Evolutionary conservation across 345 rosid genomes (phyloP).

Genomic region (Pistacia atlantica): DNA sequence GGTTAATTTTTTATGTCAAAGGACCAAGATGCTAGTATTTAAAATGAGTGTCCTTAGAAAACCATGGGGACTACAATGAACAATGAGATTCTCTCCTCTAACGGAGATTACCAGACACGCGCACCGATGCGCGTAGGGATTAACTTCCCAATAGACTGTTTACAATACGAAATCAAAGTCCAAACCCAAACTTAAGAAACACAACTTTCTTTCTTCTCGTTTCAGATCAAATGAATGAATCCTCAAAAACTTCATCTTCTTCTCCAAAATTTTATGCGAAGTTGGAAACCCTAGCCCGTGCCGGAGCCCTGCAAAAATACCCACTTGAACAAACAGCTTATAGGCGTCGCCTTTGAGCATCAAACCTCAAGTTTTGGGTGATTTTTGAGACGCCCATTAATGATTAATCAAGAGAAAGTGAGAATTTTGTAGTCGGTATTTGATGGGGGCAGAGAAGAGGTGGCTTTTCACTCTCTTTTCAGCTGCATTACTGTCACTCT

Average conservation of each 20-base stretch:
- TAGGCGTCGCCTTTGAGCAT: background rate
- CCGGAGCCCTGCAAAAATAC: background rate
- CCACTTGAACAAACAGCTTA: constrained; percentile 10
- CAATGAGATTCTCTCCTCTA: too few relatives aligned
- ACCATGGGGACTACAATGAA: too few relatives aligned
- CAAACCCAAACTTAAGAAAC: background rate
- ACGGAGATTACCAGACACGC: background rate
- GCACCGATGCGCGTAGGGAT: background rate
- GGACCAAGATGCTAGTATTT: too few relatives aligned
- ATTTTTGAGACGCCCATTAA: constrained; percentile 28
- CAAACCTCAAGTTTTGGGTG: background rate
- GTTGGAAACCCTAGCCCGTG: constrained; percentile 21
- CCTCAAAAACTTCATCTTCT: background rate
- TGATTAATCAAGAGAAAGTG: constrained; percentile 39
- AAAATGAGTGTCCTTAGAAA: too few relatives aligned
- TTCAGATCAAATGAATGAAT: constrained; percentile 7
- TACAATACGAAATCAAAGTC: background rate
- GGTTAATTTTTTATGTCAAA: too few relatives aligned
- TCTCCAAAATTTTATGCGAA: constrained; percentile 10
- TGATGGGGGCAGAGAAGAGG: constrained; percentile 94
- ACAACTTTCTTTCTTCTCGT: background rate
- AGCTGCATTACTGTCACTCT: constrained; percentile 64
- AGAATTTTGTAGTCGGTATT: background rate
- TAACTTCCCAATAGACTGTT: background rate
- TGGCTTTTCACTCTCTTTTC: constrained; percentile 91